phyloP scores from a whole-genome alignment of 768 basidiomycete genomes.

The Mycena metata region DNA sequence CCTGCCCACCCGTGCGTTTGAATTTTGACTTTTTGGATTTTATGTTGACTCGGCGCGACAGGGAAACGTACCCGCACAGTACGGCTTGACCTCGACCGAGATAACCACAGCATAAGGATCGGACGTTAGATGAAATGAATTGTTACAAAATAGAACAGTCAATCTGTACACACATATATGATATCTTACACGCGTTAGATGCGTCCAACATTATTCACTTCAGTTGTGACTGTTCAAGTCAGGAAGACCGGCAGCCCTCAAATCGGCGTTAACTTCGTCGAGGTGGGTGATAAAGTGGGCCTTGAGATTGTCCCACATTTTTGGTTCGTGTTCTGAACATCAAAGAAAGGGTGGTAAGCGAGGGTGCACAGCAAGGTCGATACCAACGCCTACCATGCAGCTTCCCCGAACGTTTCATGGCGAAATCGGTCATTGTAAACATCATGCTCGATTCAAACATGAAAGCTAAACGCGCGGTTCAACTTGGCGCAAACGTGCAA shows the following conservation, averaged over 20 bases:
- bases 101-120: slow-evolving; percentile 18
- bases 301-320: slow-evolving; percentile 76
- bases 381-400: slow-evolving; percentile 61
- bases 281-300: slow-evolving; percentile 71
- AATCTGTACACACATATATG: neutral
- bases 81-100: slow-evolving; percentile 31
- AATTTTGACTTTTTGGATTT: neutral
- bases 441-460: slow-evolving; percentile 77
- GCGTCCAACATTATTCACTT: neutral
- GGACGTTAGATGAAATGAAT: neutral
- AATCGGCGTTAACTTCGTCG: slow-evolving; percentile 65
- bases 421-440: slow-evolving; percentile 75
- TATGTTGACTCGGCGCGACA: neutral
- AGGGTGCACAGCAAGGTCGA: neutral
- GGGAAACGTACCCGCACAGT: slow-evolving; percentile 37
- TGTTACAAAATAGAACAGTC: slow-evolving; percentile 9
- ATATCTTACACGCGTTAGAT: slow-evolving; percentile 3
- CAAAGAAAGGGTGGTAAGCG: neutral
- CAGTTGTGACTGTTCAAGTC: slow-evolving; percentile 34
- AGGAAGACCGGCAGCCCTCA: slow-evolving; percentile 58
- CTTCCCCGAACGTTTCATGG: slow-evolving; percentile 70
- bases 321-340: slow-evolving; percentile 68
- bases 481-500: neutral
- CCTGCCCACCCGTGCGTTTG: slow-evolving; percentile 39
- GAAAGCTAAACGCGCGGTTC: slow-evolving; percentile 54